phyloP scores from a whole-genome alignment of 2,329 filamentous ascomycete genomes.

The Dendryphion nanum region DNA sequence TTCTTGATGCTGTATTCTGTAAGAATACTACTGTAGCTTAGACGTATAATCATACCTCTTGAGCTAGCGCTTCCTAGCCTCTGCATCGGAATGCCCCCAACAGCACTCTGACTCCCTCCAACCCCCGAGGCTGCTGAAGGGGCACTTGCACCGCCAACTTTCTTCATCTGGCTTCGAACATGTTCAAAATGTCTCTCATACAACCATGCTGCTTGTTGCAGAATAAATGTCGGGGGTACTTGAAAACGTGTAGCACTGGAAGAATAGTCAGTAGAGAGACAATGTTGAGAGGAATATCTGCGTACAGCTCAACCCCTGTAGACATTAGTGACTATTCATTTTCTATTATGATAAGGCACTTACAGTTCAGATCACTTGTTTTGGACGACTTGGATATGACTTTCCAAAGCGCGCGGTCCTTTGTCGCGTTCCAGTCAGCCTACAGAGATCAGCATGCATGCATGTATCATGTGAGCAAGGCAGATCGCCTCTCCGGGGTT shows the following conservation, averaged over 20 bases:
- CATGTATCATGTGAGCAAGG: neutral
- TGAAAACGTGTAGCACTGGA: conserved; percentile 69
- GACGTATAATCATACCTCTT: conserved; percentile 30
- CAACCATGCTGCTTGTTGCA: conserved; percentile 91
- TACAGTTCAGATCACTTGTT: conserved; percentile 82
- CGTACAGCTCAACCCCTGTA: conserved; percentile 74
- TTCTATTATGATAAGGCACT: conserved; percentile 9
- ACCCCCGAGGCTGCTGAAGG: conserved; percentile 57
- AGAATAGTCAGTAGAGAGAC: neutral
- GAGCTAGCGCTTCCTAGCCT: conserved; percentile 49
- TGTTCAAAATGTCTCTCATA: conserved; percentile 89
- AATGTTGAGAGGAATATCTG: conserved; percentile 7
- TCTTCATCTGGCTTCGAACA: conserved; percentile 85
- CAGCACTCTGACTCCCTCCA: conserved; percentile 38
- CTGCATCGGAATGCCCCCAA: conserved; percentile 49
- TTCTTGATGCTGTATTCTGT: conserved; percentile 34
- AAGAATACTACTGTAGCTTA: conserved; percentile 1
- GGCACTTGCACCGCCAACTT: conserved; percentile 60
- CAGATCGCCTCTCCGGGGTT: conserved; percentile 21
- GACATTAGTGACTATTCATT: conserved; percentile 8
- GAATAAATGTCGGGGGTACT: conserved; percentile 81
- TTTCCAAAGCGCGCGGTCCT: conserved; percentile 88
- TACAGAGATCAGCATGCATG: too few species aligned
- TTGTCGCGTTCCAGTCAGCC: conserved; percentile 84
- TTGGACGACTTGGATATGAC: conserved; percentile 79